A percentile compares a stretch with the other conserved stretches of the same genome.
Evolutionary conservation across 179 eudicot species (phyloP).

Genomic region (Actinidia arguta): DNA sequence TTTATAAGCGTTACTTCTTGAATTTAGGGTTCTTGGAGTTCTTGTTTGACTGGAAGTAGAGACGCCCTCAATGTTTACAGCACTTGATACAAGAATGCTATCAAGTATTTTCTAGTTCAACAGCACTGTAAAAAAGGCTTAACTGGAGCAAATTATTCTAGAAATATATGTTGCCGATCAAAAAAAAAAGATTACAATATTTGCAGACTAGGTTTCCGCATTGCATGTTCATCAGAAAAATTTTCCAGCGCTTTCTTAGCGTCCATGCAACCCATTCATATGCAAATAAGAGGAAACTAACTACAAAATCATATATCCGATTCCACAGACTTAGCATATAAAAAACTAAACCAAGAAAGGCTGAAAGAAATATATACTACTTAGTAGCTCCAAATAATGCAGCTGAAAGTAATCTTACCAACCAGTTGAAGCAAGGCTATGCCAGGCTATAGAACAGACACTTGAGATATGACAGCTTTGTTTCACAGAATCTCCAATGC

Average conservation of each 20-base stretch:
- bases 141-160: background rate
- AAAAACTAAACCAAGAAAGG: background rate
- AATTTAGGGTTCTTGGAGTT: background rate
- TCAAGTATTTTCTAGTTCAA: background rate
- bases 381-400: slow-evolving; percentile 6
- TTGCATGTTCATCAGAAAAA: background rate
- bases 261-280: background rate
- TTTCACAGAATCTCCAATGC: slow-evolving; percentile 10
- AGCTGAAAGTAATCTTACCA: background rate
- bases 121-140: background rate
- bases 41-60: background rate
- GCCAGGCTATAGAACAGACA: background rate
- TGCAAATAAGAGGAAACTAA: background rate
- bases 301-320: background rate
- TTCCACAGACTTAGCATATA: background rate
- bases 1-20: background rate
- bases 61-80: background rate
- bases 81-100: too few relatives aligned
- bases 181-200: background rate
- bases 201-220: background rate
- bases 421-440: background rate
- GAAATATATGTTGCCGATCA: background rate
- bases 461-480: background rate
- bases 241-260: background rate
- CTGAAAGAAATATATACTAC: background rate